phyloP scores from a whole-genome alignment of 805 yeast species.

The Torulaspora gathmanii region DNA sequence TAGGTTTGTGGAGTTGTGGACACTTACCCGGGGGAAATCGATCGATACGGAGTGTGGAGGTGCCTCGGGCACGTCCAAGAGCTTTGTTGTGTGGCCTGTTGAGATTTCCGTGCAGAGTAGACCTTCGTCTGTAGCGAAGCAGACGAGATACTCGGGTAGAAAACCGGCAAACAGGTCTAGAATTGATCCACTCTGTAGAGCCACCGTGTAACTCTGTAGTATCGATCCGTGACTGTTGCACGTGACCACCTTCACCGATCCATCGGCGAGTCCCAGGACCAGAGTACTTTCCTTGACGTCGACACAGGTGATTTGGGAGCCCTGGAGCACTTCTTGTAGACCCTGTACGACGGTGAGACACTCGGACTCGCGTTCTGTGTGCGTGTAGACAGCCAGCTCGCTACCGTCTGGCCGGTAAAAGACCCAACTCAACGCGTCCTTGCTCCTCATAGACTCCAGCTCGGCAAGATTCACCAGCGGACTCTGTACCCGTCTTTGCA shows the following conservation, averaged over 20 bases:
- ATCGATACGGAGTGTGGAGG: conserved; percentile 1
- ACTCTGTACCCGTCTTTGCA: neutral
- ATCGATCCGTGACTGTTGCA: neutral
- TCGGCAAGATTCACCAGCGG: conserved; percentile 1
- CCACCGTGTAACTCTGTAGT: neutral
- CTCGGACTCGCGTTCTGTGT: neutral
- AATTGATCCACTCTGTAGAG: conserved; percentile 2
- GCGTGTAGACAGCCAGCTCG: conserved; percentile 1
- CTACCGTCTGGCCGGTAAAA: conserved; percentile 5
- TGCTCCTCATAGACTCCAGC: conserved; percentile 5
- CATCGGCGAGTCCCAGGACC: conserved; percentile 4
- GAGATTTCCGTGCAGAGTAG: conserved; percentile 3
- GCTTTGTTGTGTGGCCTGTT: neutral
- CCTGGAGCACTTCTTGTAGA: neutral
- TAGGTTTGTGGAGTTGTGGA: conserved; percentile 5
- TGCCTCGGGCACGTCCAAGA: conserved; percentile 1
- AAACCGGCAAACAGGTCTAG: conserved; percentile 7
- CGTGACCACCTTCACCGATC: conserved; percentile 2
- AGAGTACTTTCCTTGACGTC: neutral
- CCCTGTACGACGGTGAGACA: neutral
- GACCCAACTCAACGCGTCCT: conserved; percentile 5
- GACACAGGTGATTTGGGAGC: neutral
- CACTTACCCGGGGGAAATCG: conserved; percentile 10
- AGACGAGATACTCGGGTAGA: conserved; percentile 5
- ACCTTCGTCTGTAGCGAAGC: conserved; percentile 6